Evolutionary conservation across 78 protist genomes (phyloP), one percentile per base, ranked within the genome.

Genomic region (Pigoraptor vietnamica): DNA sequence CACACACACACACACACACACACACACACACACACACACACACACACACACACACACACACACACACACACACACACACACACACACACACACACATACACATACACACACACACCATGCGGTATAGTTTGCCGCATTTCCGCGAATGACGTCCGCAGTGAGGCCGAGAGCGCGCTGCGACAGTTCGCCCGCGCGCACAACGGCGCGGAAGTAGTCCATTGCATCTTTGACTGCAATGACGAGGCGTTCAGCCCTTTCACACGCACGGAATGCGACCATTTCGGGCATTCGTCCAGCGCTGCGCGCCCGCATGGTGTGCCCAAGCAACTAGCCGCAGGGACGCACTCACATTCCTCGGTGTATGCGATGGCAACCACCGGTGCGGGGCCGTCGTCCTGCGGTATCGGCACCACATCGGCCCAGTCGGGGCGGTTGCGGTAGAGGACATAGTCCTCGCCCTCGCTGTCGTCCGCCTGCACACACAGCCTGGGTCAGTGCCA

Each of bases 51-150:
- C n/a, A n/a, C n/a, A n/a, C n/a, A n/a, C n/a, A n/a, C n/a, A n/a
- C n/a, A n/a, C n/a, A n/a, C n/a, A n/a, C n/a, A n/a, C n/a, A n/a
- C n/a, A n/a, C n/a, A n/a, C n/a, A n/a, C n/a, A n/a, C n/a, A n/a
- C n/a, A n/a, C n/a, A n/a, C n/a, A n/a, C n/a, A n/a, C n/a, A n/a
- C n/a, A n/a, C n/a, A n/a, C n/a, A n/a, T 1, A 35, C 48, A 83
- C 48, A 86, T 9, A 89, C 25, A 34, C 93, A 37, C 39, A 2
- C 38, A 37, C 37, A 93, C 98, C 98, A 98, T 1, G 95, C 97
- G 0, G 97, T 97, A 95, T 97, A 98, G 90, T 98, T 97, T 35
- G 98, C 96, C 29, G 98, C 92, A 88, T 95, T 96, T n/a, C 37
- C 92, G 10, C 87, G 90, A n/a, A 98, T 95, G 32, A 92, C 96